These are phyloP conservation scores for Rhododendron ferrugineum DNA, from an alignment of 148 eudicot species.

Conservation along the genomic window DNA sequence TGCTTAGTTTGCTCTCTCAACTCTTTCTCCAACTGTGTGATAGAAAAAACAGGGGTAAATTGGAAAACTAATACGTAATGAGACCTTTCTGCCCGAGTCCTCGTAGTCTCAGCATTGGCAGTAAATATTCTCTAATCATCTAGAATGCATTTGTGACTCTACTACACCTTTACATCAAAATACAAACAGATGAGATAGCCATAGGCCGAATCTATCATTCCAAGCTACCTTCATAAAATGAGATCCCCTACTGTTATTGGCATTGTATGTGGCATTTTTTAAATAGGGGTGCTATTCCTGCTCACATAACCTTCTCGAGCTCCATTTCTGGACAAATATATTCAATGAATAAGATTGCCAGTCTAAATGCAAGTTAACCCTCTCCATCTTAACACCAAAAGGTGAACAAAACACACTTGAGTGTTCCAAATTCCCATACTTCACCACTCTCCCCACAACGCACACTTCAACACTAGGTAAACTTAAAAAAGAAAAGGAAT, in stretches of 20 bases:
- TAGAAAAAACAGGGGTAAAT: background rate
- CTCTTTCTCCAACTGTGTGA: slow-evolving; percentile 75
- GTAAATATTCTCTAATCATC: background rate
- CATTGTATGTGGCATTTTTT: background rate
- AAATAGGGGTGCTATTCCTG: background rate
- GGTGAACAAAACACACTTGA: background rate
- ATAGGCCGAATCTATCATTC: background rate
- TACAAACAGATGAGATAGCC: background rate
- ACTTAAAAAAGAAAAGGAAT: background rate
- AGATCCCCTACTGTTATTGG: background rate
- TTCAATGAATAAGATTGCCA: background rate
- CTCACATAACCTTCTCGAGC: background rate
- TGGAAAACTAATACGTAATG: background rate
- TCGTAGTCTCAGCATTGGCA: background rate
- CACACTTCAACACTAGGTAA: background rate
- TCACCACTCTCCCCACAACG: background rate
- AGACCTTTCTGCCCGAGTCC: background rate
- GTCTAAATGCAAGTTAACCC: background rate
- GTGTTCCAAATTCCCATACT: background rate
- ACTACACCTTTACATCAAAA: background rate
- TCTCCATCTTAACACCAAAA: background rate
- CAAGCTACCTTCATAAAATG: background rate
- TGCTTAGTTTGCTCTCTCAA: slow-evolving; percentile 65
- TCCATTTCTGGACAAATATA: background rate
- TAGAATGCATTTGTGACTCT: background rate